phyloP scores from a whole-genome alignment of 1,284 basidiomycete genomes.

The Papiliotrema fonsecae region DNA sequence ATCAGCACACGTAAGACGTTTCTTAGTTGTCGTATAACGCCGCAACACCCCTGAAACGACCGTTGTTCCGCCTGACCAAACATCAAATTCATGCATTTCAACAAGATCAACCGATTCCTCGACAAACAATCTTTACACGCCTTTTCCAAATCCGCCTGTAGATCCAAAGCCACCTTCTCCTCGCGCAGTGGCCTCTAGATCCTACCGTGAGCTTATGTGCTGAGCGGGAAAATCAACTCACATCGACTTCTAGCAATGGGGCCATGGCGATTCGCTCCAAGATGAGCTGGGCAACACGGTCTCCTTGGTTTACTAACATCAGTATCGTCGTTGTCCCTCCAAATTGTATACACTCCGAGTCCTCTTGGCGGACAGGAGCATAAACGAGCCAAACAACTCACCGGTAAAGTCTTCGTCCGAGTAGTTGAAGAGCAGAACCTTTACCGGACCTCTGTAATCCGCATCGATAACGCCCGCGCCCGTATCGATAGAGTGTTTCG shows the following conservation, averaged over 20 bases:
- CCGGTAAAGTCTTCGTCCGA: slow-evolving; percentile 84
- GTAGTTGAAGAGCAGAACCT: slow-evolving; percentile 90
- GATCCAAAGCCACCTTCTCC: slow-evolving; percentile 90
- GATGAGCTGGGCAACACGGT: slow-evolving; percentile 92
- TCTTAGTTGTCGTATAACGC: too few species aligned
- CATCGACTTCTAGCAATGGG: slow-evolving; percentile 78
- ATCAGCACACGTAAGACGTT: too few species aligned
- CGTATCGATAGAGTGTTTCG: slow-evolving; percentile 96
- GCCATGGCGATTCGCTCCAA: slow-evolving; percentile 87
- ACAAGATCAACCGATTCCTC: too few species aligned
- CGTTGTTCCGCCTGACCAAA: too few species aligned
- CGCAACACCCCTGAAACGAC: too few species aligned
- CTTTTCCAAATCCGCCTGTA: slow-evolving; percentile 62
- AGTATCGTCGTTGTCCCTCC: too few species aligned
- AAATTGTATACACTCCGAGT: neutral
- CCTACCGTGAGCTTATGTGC: slow-evolving; percentile 49
- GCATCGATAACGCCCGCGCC: slow-evolving; percentile 97
- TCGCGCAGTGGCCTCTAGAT: slow-evolving; percentile 77
- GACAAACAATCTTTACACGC: neutral
- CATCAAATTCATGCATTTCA: too few species aligned
- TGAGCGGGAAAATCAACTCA: slow-evolving; percentile 43
- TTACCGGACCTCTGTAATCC: slow-evolving; percentile 90
- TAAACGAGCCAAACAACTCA: slow-evolving; percentile 42
- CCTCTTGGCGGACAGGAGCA: neutral
- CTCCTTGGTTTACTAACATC: slow-evolving; percentile 76